Percentiles rank a stretch among this genome's conserved stretches.
Evolutionary conservation across 2,329 filamentous ascomycete species (phyloP).

Genomic region (Xylariaceae sp.): DNA sequence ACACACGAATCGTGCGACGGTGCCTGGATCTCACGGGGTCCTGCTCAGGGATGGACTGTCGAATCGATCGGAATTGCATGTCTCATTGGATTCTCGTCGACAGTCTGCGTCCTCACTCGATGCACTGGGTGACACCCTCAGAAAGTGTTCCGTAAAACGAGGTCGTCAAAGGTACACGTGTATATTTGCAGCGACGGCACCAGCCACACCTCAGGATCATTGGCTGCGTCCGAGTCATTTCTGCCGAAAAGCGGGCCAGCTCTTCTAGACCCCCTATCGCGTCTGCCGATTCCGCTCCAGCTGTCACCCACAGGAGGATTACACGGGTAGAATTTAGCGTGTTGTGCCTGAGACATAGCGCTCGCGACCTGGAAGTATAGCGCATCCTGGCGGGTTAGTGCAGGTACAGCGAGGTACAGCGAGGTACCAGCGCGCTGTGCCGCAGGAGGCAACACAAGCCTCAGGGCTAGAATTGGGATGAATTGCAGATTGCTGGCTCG

Average conservation of each 20-base stretch:
- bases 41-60: not conserved
- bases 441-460: not conserved
- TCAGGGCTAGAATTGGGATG: not conserved
- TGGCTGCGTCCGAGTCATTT: slow-evolving; percentile 9
- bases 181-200: not conserved
- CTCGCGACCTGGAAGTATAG: not conserved
- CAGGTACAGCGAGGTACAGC: not conserved
- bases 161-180: not conserved
- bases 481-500: slow-evolving; percentile 7
- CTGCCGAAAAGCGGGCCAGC: not conserved
- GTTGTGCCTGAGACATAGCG: not conserved
- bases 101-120: not conserved
- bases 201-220: slow-evolving; percentile 5
- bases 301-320: not conserved
- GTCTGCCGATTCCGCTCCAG: not conserved
- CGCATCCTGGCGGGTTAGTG: not conserved
- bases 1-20: not conserved
- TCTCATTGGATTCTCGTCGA: not conserved
- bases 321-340: not conserved
- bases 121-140: not conserved
- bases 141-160: not conserved
- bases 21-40: not conserved
- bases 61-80: not conserved
- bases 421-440: not conserved
- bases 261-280: not conserved